Evolutionary conservation across 768 basidiomycete genomes (phyloP), one percentile per base, ranked within the genome.

Genomic region (Suillus paluster): DNA sequence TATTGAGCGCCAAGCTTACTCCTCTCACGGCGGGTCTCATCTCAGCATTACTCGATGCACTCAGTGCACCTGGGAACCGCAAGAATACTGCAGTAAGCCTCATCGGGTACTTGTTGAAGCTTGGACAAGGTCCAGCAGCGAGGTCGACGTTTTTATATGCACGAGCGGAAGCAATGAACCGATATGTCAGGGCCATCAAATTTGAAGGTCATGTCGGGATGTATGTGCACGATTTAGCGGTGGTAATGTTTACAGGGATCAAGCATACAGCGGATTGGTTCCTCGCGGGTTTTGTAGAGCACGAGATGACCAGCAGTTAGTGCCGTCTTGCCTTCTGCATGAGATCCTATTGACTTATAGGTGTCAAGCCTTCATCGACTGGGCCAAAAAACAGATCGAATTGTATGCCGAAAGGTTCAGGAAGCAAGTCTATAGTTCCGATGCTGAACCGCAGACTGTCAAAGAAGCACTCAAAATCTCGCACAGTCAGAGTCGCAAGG

Each of bases 261-360:
- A 96, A 97, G 73, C 94, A 99, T 71, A 97, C 96, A 1, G 94
- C 94, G 15, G 97, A 99, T 76, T 99, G 97, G 97, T 99, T 94
- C 75, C 80, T 98, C 67, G 89, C 91, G 1, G 95, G 94, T 60
- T 99, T 97, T 77, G 92, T 90, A 74, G 97, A 98, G 75, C 95
- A 97, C 71, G 89, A 95, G 66, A 92, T 93, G 64, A 91, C 97
- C 0, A 96, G 94, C 61, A 85, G 97, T 97, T 68, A 65, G 93
- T 81, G 0, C 19, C 11, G 21, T 15, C 41, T 25, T 23, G 5
- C 11, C 17, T 11, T 57, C 25, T 36, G 12, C 33, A 48, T 52
- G 27, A 46, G 10, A 4, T 25, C 27, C 45, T 27, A 27, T 27
- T 41, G 57, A 36, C 36, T 59, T 39, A 64, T 54, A 8, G 4